phyloP scores from a whole-genome alignment of 164 flowering plant species.

The Berberis thunbergii region DNA sequence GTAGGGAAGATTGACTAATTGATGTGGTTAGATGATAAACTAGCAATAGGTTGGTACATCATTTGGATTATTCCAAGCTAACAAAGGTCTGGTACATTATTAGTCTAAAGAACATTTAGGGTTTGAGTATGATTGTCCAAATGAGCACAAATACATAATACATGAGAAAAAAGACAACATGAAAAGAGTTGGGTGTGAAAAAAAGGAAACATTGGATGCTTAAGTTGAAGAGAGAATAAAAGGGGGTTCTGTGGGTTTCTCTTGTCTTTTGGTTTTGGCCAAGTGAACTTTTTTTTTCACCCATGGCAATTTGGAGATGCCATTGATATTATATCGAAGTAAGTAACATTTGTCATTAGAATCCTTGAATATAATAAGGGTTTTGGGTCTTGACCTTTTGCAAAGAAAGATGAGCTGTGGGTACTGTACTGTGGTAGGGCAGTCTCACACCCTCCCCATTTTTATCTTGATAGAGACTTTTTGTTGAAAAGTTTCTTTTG shows the following conservation, averaged over 20 bases:
- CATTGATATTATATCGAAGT: conserved; percentile 22
- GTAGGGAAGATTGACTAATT: too few relatives aligned
- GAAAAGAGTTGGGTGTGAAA: conserved; percentile 43
- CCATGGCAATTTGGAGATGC: conserved; percentile 19
- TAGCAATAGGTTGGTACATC: too few relatives aligned
- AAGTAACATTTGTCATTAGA: conserved; percentile 54
- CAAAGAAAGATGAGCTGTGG: conserved; percentile 9
- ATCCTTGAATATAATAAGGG: conserved; percentile 25
- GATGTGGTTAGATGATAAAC: too few relatives aligned
- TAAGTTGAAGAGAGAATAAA: conserved; percentile 8
- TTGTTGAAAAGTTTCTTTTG: too few relatives aligned
- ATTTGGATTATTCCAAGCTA: too few relatives aligned
- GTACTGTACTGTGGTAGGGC: neutral
- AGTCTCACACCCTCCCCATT: conserved; percentile 17
- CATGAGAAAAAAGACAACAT: conserved; percentile 12
- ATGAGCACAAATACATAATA: neutral
- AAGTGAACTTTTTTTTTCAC: neutral
- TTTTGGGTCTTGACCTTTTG: conserved; percentile 37
- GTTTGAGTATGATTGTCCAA: too few relatives aligned
- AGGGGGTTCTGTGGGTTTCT: conserved; percentile 36
- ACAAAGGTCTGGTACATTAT: too few relatives aligned
- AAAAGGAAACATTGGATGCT: conserved; percentile 68
- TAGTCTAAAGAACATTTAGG: too few relatives aligned
- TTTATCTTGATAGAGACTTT: conserved; percentile 17
- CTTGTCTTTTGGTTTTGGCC: too few relatives aligned